Evolutionary conservation across 306 rosid species (phyloP).

Genomic region (Lagenaria siceraria): DNA sequence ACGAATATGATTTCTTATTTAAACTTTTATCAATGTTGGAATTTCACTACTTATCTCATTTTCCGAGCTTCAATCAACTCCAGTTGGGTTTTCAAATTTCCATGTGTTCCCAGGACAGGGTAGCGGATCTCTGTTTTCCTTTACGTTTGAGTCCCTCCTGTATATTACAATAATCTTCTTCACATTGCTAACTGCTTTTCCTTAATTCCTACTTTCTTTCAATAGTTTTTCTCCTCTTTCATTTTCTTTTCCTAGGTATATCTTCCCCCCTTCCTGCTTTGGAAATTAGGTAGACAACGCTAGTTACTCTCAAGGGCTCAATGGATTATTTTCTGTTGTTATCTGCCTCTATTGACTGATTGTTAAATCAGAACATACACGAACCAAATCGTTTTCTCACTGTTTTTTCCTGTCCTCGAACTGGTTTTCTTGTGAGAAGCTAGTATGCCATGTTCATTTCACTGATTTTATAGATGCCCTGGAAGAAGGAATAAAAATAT

Average conservation of each 20-base stretch:
- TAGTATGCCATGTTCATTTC: neutral
- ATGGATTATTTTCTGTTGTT: neutral
- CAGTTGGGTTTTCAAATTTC: neutral
- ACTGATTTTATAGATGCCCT: slow-evolving; percentile 2
- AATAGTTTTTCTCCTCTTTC: neutral
- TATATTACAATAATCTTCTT: neutral
- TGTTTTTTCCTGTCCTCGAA: slow-evolving; percentile 10
- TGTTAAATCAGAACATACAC: neutral
- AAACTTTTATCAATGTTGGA: neutral
- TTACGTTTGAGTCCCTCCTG: neutral
- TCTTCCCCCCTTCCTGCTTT: neutral
- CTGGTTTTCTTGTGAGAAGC: slow-evolving; percentile 1
- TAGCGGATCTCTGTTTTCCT: neutral
- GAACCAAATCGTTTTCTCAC: neutral
- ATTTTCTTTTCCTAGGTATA: neutral
- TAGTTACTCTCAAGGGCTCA: neutral
- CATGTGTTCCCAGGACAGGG: neutral
- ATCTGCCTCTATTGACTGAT: neutral
- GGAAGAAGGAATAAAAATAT: neutral
- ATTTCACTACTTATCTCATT: neutral
- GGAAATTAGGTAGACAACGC: neutral
- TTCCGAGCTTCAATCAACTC: neutral
- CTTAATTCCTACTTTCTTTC: neutral
- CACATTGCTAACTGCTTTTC: neutral
- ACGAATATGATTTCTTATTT: neutral